These are phyloP conservation scores for Diplodia mutila DNA, from an alignment of 2,329 filamentous ascomycete genomes.

Conservation along the genomic window DNA sequence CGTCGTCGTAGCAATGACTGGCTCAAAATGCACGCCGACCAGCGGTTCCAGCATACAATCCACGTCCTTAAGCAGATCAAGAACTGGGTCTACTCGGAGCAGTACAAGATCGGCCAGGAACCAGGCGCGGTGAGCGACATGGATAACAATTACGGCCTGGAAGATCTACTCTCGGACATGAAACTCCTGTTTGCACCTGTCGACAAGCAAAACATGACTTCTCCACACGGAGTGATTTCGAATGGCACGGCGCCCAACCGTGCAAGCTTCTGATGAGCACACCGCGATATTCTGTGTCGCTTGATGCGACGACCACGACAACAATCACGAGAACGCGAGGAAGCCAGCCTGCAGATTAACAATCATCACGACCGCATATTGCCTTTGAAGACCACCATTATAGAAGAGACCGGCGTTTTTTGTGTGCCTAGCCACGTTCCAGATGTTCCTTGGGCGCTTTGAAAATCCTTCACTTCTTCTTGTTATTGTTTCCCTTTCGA, in stretches of 20 bases:
- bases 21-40: slow-evolving; percentile 58
- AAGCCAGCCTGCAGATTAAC: not conserved
- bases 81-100: slow-evolving; percentile 65
- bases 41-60: slow-evolving; percentile 64
- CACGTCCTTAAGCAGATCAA: slow-evolving; percentile 63
- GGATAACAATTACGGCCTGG: slow-evolving; percentile 66
- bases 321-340: not conserved
- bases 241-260: not conserved
- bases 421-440: slow-evolving; percentile 27
- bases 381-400: slow-evolving; percentile 25
- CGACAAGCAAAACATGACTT: slow-evolving; percentile 35
- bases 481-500: slow-evolving; percentile 32
- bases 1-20: slow-evolving; percentile 53
- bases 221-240: not conserved
- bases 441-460: slow-evolving; percentile 18
- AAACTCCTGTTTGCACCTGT: slow-evolving; percentile 69
- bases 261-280: slow-evolving; percentile 10
- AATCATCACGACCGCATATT: slow-evolving; percentile 8
- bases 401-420: slow-evolving; percentile 29
- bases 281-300: slow-evolving; percentile 13
- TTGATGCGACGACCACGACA: slow-evolving; percentile 5
- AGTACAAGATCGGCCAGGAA: slow-evolving; percentile 67
- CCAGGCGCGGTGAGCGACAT: slow-evolving; percentile 70
- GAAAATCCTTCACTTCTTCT: slow-evolving; percentile 29
- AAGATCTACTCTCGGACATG: slow-evolving; percentile 71